Evolutionary conservation across 192 early-diverging fungal species (phyloP).

Genomic region (Coemansia sp.): DNA sequence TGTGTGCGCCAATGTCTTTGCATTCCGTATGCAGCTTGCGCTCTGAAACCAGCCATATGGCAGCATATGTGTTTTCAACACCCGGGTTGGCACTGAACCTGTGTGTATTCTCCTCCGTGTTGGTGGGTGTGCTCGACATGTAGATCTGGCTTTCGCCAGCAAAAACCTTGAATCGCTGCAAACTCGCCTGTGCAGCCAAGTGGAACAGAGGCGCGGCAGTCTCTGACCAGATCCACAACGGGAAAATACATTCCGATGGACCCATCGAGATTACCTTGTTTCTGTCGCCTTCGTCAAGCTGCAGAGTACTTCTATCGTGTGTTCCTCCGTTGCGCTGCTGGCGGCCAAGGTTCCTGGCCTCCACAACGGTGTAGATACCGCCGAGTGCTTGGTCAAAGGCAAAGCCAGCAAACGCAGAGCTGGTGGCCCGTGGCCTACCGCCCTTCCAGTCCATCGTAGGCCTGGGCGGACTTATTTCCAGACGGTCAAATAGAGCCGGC

Average conservation of each 20-base stretch:
- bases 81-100: slow-evolving; percentile 29
- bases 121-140: neutral
- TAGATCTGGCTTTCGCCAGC: slow-evolving; percentile 10
- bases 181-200: slow-evolving; percentile 22
- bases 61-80: slow-evolving; percentile 35
- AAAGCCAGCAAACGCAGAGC: slow-evolving; percentile 28
- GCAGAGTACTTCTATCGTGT: neutral
- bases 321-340: neutral
- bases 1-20: neutral
- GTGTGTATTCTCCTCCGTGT: neutral
- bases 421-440: neutral
- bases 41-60: slow-evolving; percentile 21
- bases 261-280: too few relatives aligned
- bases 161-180: slow-evolving; percentile 7
- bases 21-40: neutral
- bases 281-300: too few relatives aligned
- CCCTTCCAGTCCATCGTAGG: neutral
- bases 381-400: slow-evolving; percentile 29
- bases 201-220: slow-evolving; percentile 18
- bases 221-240: slow-evolving; percentile 36
- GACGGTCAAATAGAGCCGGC: neutral
- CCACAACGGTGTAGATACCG: neutral
- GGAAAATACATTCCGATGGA: slow-evolving; percentile 11
- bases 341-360: too few relatives aligned
- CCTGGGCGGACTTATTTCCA: neutral